Conservation (phyloP, 495 filamentous ascomycete species). For the Penicillium argentinense region DNA sequence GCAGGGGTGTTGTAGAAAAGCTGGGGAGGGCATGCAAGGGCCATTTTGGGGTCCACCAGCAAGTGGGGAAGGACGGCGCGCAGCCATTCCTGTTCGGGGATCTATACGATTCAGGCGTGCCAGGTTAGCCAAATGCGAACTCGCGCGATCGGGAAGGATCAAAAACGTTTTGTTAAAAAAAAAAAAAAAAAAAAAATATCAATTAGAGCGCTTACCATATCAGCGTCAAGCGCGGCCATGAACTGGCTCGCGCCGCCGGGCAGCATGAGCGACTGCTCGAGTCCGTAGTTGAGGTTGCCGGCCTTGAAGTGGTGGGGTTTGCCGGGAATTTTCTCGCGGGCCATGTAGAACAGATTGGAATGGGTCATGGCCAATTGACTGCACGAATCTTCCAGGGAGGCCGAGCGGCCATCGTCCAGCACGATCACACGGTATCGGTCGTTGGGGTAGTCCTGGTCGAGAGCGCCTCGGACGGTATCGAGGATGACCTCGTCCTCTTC, state of each 20-base stretch:
- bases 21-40: constrained; percentile 53
- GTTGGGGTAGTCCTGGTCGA: constrained; percentile 48
- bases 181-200: neutral
- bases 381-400: constrained; percentile 31
- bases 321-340: constrained; percentile 46
- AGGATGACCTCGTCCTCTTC: constrained; percentile 55
- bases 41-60: constrained; percentile 45
- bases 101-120: too few relatives aligned
- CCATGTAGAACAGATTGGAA: constrained; percentile 48
- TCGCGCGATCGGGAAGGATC: neutral
- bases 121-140: constrained; percentile 5
- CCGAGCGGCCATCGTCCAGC: constrained; percentile 49
- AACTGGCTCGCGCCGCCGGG: constrained; percentile 44
- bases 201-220: constrained; percentile 42
- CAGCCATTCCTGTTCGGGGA: constrained; percentile 54
- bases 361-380: constrained; percentile 25
- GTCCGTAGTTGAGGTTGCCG: constrained; percentile 53
- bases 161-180: neutral
- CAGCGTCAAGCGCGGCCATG: constrained; percentile 54
- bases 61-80: constrained; percentile 50
- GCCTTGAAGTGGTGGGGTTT: constrained; percentile 56
- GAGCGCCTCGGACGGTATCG: constrained; percentile 51
- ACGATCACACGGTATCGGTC: constrained; percentile 51
- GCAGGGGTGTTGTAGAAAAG: constrained; percentile 55
- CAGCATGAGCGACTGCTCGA: constrained; percentile 34